Base-by-base conservation (phyloP, 805 yeast species). In the Nakazawaea wickerhamii region DNA sequence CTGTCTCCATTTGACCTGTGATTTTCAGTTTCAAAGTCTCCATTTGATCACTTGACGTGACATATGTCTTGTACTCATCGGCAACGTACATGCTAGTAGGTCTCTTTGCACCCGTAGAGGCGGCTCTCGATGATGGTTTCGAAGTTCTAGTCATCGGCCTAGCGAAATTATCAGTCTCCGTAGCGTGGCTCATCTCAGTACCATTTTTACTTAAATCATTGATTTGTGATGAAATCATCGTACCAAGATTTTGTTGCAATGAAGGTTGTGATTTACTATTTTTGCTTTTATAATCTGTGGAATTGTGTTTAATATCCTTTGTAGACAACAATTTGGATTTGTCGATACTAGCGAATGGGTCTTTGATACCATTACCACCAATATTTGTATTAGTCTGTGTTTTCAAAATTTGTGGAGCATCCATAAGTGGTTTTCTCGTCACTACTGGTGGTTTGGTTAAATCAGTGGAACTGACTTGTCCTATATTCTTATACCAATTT, bases 291-390 rank as follows among this genome's bases (percentile, higher is more conserved):
- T 33, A 33, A 10, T 26, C 9, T 13, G 18, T 5, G n/a, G 21
- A 13, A 11, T 7, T 13, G 14, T 6, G 20, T 15, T 6, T 9
- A 20, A 13, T 26, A 3, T 18, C 27, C 4, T 36, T 18, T 20
- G 39, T 47, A 22, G 22, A 36, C 22, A 57, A 49, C 21, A 66
- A 38, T 47, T 63, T 67, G 6, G 68, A 50, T 49, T 60, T 68
- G 41, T 71, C 75, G 27, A 71, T 63, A 4, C 59, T 43, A 3
- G 73, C 60, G 48, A 71, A 71, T 15, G 73, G 74, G 48, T 70
- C 77, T 4, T 22, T 40, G 47, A 30, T 47, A 55, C 3, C 37
- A n/a, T n/a, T n/a, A n/a, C n/a, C n/a, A n/a, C n/a, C n/a, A 30
- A 8, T 55, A 44, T 22, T 49, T 53, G 36, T 49, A 50, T 19